Percentiles rank a stretch among this genome's conserved stretches.
Evolutionary conservation across 352 stramenopile species (phyloP).

Genomic region (Globisporangium camurandrum): DNA sequence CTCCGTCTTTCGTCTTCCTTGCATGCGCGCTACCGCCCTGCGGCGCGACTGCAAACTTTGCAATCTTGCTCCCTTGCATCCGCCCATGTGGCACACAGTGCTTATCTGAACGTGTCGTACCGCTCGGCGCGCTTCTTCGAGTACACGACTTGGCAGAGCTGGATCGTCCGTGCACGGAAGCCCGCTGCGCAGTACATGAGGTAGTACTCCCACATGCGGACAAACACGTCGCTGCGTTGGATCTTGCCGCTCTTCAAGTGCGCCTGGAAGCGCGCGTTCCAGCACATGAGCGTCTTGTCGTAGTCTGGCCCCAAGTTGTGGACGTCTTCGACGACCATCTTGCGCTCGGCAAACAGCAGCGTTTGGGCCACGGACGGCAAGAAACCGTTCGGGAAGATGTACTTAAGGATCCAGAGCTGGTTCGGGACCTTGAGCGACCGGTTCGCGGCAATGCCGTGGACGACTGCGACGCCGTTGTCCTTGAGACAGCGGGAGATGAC

Average conservation of each 20-base stretch:
- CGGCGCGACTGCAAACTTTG: too few species aligned
- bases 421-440: constrained; percentile 76
- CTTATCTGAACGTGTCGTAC: constrained; percentile 78
- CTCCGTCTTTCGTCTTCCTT: too few species aligned
- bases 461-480: constrained; percentile 58
- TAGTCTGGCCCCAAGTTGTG: constrained; percentile 86
- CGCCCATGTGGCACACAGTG: too few species aligned
- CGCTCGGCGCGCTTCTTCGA: constrained; percentile 76
- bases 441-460: constrained; percentile 82
- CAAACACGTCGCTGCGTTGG: constrained; percentile 75
- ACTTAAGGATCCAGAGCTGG: constrained; percentile 87
- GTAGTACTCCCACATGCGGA: constrained; percentile 89
- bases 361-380: constrained; percentile 72
- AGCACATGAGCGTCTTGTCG: constrained; percentile 87
- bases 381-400: constrained; percentile 89
- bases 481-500: constrained; percentile 80
- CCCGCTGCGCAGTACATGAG: constrained; percentile 86
- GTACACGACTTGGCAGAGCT: constrained; percentile 79
- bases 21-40: too few species aligned
- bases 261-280: constrained; percentile 81
- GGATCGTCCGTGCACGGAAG: constrained; percentile 83
- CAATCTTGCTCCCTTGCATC: too few species aligned
- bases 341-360: constrained; percentile 69
- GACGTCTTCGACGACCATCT: constrained; percentile 74
- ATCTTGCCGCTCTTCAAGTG: constrained; percentile 70